Evolutionary conservation across 2,329 filamentous ascomycete species (phyloP), one percentile per base, ranked within the genome.

Genomic region (Exserohilum turcica): DNA sequence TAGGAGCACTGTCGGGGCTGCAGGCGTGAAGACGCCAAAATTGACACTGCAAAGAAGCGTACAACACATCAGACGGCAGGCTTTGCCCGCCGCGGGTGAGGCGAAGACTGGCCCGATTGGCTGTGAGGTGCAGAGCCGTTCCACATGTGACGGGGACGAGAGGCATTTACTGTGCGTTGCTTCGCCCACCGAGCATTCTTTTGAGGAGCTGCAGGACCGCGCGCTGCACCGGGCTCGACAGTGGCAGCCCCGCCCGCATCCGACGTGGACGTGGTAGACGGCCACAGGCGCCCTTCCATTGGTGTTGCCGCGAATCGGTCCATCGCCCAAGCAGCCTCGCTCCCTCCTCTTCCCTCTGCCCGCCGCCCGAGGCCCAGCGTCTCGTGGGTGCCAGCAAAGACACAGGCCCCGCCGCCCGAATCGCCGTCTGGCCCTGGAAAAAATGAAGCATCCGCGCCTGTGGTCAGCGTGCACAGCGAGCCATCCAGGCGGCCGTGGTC

Each of bases 201-300:
- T 24, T 9, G 27, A 7, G 29, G 37, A 15, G 16, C 32, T 48
- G 44, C 28, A 33, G 46, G 45, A 33, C 43, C 50, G 50, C 50
- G 32, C 24, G 27, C 38, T 42, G 50, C 50, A 32, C 50, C 50
- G 32, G 48, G 50, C 50, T 42, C 28, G 10, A 44, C 48, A 45
- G 46, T 53, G 46, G 50, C 50, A 48, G 50, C 48, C 50, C 50
- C 50, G 48, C 50, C 21, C 19, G 32, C 38, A 48, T 53, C 50
- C 37, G 50, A 53, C 50, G 50, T 53, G 50, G 50, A 53, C 50
- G 50, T 53, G 50, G 50, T 53, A 48, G 50, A 53, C 50, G 38
- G 50, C 50, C 38, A 46, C 31, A 54, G 51, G 46, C 33, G 24
- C 39, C 32, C 15, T 24, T 44, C 46, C 33, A 43, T 29, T 43